Evolutionary conservation across 257 asterid genomes (phyloP), one percentile per base, ranked within the genome.

Genomic region (Ehretia macrophylla): DNA sequence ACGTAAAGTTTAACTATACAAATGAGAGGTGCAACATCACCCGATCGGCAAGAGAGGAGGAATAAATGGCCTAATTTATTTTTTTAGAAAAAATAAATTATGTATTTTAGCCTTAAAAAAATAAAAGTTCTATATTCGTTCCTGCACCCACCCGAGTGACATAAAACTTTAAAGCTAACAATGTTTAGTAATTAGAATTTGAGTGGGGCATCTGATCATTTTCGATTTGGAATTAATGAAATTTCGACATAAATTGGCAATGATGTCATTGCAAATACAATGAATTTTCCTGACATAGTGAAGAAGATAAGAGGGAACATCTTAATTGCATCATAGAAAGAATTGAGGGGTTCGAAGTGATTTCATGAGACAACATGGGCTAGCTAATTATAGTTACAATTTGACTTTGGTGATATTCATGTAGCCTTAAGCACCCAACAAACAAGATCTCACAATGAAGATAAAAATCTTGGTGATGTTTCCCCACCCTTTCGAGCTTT

Each of bases 401-500:
- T 72, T 75, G 84, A 77, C 81, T 74, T 78, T 65, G 44, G 19
- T 60, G 54, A 64, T 48, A 8, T 52, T 17, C 17, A 22, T 52
- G 39, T 11, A 10, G 39, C 17, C 71, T 53, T 49, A 18, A 55
- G 48, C 37, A 70, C 72, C 78, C 58, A n/a, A 73, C 79, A 67
- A 60, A 65, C 40, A 46, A 63, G 64, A 82, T 82, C 83, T 69
- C 39, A 37, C 19, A n/a, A 63, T 66, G 60, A 20, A 57, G 65
- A 48, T 59, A 11, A 52, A 71, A 71, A 75, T 75, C 80, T 74
- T 38, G 10, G 35, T 55, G 75, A 77, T 68, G 63, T 68, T 76
- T 77, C 79, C 55, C 56, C 10, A 20, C 21, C 1, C 35, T 27
- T 27, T 27, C 35, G 35, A 27, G n/a, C 59, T 48, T 55, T 44